Conservation (phyloP, 1,284 basidiomycete genomes). For the Rhizoctonia solani region DNA sequence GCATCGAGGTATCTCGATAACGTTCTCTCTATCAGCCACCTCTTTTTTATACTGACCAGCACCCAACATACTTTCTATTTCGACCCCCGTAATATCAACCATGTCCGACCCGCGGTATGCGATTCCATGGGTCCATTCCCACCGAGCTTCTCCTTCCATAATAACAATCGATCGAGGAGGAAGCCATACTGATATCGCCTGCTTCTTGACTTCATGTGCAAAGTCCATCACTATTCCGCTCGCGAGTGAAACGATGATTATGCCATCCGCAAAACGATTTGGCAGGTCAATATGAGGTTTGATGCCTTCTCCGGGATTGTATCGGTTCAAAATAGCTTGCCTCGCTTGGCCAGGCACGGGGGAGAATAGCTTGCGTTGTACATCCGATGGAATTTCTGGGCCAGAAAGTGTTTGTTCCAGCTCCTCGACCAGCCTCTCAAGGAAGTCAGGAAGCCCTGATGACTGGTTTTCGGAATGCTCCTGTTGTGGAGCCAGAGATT, state of each 20-base stretch:
- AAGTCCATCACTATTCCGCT: constrained; percentile 78
- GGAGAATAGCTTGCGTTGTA: constrained; percentile 60
- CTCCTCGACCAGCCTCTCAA: constrained; percentile 57
- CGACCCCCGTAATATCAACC: constrained; percentile 38
- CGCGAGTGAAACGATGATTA: constrained; percentile 74
- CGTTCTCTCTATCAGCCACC: background rate
- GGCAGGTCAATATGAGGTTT: constrained; percentile 77
- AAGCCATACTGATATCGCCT: constrained; percentile 51
- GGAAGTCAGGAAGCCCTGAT: constrained; percentile 58
- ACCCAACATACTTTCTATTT: background rate
- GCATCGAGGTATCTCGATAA: constrained; percentile 52
- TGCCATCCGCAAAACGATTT: constrained; percentile 75
- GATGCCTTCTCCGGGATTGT: constrained; percentile 78
- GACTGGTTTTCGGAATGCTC: constrained; percentile 36
- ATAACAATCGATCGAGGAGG: constrained; percentile 69
- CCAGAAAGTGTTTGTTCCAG: constrained; percentile 53
- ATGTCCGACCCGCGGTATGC: constrained; percentile 56
- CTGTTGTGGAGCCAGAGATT: constrained; percentile 15
- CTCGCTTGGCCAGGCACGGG: constrained; percentile 53
- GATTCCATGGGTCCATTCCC: constrained; percentile 69
- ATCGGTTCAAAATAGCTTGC: constrained; percentile 80
- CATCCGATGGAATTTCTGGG: constrained; percentile 53
- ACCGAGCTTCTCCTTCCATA: constrained; percentile 73
- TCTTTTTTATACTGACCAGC: background rate
- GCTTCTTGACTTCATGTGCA: constrained; percentile 38